Evolutionary conservation across 345 rosid genomes (phyloP), one percentile per base, ranked within the genome.

Genomic region (Erucastrum elatum): DNA sequence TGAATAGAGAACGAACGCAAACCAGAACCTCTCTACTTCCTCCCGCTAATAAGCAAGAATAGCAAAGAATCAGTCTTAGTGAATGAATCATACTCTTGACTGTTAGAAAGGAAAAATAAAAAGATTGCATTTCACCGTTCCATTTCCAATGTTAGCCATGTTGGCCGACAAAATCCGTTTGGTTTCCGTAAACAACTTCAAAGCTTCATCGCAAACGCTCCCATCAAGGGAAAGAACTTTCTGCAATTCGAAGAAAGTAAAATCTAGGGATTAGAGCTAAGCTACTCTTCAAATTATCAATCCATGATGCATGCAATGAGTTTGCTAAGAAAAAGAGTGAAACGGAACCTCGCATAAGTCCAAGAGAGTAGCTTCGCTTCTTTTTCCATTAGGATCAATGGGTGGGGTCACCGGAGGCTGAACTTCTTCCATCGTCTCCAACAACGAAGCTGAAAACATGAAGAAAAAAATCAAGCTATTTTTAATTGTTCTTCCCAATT

Each of bases 11-110:
- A 94, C 85, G 77, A 92, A 92, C 0, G 98, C 92, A 82, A 87
- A 90, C 97, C 95, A 92, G 81, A 82, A 92, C 80, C 89, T 86
- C 73, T 91, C 98, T 7, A 88, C 93, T 84, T 94, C 98, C 79
- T 94, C 98, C 51, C 71, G 81, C 98, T 92, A 80, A 76, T 3
- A 51, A 79, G 58, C 51, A 64, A 75, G 64, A 77, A 2, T 0
- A 37, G 51, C 34, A 60, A 61, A 34, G 41, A 31, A 16, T 66
- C 5, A 72, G 39, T 39, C 64, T 35, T 3, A 51, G 11, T 17
- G 75, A 72, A 72, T 86, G n/a, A n/a, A n/a, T n/a, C 77, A 67
- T n/a, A 69, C 51, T 11, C 41, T 68, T 75, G 49, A 72, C 76
- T 41, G 62, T 46, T 16, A 55, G 64, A 29, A 53, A 66, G 1